Evolutionary conservation across 2,329 filamentous ascomycete genomes (phyloP), one percentile per base, ranked within the genome.

Genomic region (Trichoderma sp.): DNA sequence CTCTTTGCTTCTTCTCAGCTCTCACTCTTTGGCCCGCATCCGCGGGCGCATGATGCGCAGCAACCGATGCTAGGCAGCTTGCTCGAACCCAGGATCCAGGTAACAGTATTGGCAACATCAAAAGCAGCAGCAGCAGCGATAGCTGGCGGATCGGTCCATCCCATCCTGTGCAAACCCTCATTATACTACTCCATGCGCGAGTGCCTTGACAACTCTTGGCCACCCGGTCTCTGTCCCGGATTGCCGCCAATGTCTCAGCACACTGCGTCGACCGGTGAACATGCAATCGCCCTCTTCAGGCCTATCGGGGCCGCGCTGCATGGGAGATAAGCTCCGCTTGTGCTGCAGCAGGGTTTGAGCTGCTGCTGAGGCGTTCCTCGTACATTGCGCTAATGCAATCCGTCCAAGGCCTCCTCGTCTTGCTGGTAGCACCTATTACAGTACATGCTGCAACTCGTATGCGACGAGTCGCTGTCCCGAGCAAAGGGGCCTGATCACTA

Each of bases 211-310:
- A 56, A 16, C 33, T 19, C 55, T 57, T 24, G 53, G 35, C 52
- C 21, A 21, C 35, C 52, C 62, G 62, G 62, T 65, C 52, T 57
- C 29, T 53, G 52, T 57, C 57, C 62, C 62, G 62, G 35, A n/a
- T 33, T 56, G 62, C 62, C 62, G 53, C 62, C 62, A 49, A 57
- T 65, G 62, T 65, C 37, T 65, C 62, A 65, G 33, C 52, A 57
- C 31, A 29, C 52, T 43, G 52, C 35, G 47, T 43, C 40, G 53
- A 65, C 62, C 62, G 62, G 62, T 57, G 53, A 57, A 53, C 62
- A 61, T 61, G 62, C 62, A 65, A 64, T 64, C 53, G 53, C 62
- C 53, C 62, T 49, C 35, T 27, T 37, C 52, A 65, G 55, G 62
- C 52, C 62, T 65, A 57, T 65, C 62, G 62, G 62, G 62, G 57